These are phyloP conservation scores for Xylariaceae sp. DNA, from an alignment of 2,329 filamentous ascomycete genomes.

Conservation along the genomic window DNA sequence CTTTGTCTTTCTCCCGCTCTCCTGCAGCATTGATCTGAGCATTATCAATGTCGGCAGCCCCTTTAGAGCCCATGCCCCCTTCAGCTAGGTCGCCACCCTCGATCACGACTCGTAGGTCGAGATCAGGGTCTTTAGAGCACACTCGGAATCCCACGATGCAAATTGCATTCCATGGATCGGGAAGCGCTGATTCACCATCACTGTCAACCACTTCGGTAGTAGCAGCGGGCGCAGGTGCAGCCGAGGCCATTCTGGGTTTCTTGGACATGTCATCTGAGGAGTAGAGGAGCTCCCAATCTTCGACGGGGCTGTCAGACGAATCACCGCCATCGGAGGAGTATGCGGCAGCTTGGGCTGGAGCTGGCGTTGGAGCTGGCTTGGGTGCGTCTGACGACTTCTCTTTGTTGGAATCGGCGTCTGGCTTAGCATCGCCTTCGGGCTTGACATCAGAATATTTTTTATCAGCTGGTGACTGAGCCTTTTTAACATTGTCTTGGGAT, in stretches of 20 bases:
- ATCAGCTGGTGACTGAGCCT: background rate
- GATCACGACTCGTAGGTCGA: conserved; percentile 55
- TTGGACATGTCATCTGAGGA: conserved; percentile 56
- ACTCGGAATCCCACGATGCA: conserved; percentile 42
- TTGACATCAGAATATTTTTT: background rate
- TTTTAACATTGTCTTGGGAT: background rate
- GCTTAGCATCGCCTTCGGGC: background rate
- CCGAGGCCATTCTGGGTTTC: conserved; percentile 43
- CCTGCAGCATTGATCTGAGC: conserved; percentile 56
- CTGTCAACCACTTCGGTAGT: conserved; percentile 32
- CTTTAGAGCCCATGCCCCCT: conserved; percentile 57
- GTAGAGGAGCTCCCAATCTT: conserved; percentile 59
- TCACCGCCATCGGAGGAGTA: conserved; percentile 48
- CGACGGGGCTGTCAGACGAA: conserved; percentile 58
- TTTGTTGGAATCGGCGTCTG: background rate
- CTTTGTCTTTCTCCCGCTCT: conserved; percentile 35
- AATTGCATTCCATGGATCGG: conserved; percentile 42
- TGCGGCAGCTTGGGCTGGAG: conserved; percentile 18
- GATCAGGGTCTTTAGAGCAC: conserved; percentile 45
- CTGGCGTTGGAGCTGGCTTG: conserved; percentile 4
- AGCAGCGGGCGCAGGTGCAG: conserved; percentile 17
- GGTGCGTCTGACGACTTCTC: background rate
- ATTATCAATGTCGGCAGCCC: conserved; percentile 54
- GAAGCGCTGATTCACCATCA: conserved; percentile 39
- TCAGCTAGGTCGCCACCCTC: conserved; percentile 53